Conservation (phyloP, 495 filamentous ascomycete genomes). For the Hyaloscypha bicolor region DNA sequence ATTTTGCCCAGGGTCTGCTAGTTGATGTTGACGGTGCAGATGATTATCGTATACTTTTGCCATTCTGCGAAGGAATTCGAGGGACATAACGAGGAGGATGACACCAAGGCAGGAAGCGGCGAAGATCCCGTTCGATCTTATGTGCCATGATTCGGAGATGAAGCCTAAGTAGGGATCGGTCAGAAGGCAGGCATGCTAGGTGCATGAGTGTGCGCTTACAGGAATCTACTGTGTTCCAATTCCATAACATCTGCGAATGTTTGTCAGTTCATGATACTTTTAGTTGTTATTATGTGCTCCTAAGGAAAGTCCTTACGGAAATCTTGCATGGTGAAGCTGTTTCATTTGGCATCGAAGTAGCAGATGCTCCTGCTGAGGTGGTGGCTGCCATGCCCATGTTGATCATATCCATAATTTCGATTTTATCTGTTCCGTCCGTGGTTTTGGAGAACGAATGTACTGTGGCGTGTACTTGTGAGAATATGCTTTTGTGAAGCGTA, state of each 20-base stretch:
- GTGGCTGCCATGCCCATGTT: not conserved
- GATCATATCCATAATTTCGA: not conserved
- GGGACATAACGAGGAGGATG: constrained; percentile 59
- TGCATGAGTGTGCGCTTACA: constrained; percentile 44
- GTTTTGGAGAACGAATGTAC: not conserved
- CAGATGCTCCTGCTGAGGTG: not conserved
- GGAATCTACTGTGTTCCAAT: constrained; percentile 70
- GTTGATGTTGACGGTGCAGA: constrained; percentile 49
- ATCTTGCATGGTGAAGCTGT: not conserved
- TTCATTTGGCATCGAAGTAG: not conserved
- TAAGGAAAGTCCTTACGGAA: not conserved
- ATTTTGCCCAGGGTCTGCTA: not conserved
- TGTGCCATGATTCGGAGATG: constrained; percentile 64
- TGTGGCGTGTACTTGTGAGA: not conserved
- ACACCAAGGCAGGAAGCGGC: constrained; percentile 72
- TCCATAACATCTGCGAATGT: constrained; percentile 67
- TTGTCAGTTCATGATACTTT: not conserved
- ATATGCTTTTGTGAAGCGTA: too few species aligned
- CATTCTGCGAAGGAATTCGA: constrained; percentile 64
- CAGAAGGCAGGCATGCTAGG: constrained; percentile 6
- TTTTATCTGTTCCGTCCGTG: not conserved
- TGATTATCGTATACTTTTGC: constrained; percentile 63
- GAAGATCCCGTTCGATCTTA: constrained; percentile 61
- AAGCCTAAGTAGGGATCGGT: constrained; percentile 47
- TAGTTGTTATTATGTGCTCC: not conserved